Evolutionary conservation across 169 alveolate species (phyloP), one percentile per base, ranked within the genome.

Genomic region (Cryptosporidium sp.): DNA sequence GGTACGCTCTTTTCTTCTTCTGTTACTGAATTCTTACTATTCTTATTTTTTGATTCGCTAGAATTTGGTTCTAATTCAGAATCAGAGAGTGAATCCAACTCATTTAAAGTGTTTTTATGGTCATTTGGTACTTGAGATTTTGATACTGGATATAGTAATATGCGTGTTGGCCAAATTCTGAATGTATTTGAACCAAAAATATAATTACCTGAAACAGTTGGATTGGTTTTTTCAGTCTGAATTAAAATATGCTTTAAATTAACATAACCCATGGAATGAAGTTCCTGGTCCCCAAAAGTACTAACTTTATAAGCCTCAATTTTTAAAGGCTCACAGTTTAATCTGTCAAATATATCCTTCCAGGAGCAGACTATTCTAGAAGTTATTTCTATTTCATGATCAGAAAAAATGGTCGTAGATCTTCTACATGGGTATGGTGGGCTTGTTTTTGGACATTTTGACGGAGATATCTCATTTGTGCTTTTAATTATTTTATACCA

Each of bases 121-220:
- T 8, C 52, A 35, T 29, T 65, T 5, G 52, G 12, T 65, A n/a
- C 51, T n/a, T 14, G 21, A 21, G 72, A n/a, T 5, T 33, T 29
- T 65, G 53, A 35, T 12, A 0, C 51, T 21, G 75, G 75, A 80
- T 80, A 80, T 65, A 80, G 35, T 29, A 80, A 44, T 44, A 80
- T 58, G 31, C 89, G 69, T 42, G 89, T 80, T n/a, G 89, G 89
- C 89, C 89, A 80, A 29, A 65, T 80, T 80, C 75, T 58, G 35
- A 44, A 60, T 23, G 89, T 61, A 31, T 65, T 29, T 26, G 56
- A 23, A n/a, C 86, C 86, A 52, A 52, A 73, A 73, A 73, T 37
- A 73, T 51, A 73, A 18, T 70, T 14, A 56, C 68, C 48, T 58
- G 53, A 31, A 18, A 58, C 8, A 14, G 21, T 60, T 16, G 86